Evolutionary conservation across 352 stramenopile genomes (phyloP).

Genomic region (Phytophthora pistaciae): DNA sequence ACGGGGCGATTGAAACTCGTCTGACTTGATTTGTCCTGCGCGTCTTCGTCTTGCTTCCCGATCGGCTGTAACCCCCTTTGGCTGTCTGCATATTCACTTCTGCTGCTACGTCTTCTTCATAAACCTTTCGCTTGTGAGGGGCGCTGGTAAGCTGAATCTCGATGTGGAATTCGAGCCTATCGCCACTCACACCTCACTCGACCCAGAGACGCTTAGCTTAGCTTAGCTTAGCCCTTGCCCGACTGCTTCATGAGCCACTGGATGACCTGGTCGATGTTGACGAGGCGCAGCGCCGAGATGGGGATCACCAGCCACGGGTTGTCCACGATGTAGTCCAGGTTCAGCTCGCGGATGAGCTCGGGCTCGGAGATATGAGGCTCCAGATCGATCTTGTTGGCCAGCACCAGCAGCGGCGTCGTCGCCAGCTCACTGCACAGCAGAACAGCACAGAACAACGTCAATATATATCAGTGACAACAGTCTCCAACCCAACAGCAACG

Average conservation of each 20-base stretch:
- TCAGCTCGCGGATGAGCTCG: constrained; percentile 94
- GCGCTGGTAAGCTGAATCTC: constrained; percentile 12
- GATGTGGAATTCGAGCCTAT: constrained; percentile 2
- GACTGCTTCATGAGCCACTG: constrained; percentile 97
- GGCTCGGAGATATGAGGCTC: constrained; percentile 93
- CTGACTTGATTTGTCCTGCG: constrained; percentile 18
- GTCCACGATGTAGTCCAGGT: constrained; percentile 99
- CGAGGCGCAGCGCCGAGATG: constrained; percentile 96
- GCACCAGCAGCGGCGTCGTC: constrained; percentile 95
- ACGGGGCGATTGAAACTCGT: constrained; percentile 16
- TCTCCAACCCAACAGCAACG: constrained; percentile 39
- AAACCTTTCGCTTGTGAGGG: constrained; percentile 11
- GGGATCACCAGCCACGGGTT: constrained; percentile 99
- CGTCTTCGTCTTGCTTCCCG: constrained; percentile 7
- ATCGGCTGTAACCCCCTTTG: constrained; percentile 1
- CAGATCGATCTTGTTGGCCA: constrained; percentile 99
- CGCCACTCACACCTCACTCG: constrained; percentile 4
- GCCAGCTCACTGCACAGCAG: constrained; percentile 66
- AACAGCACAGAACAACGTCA: not conserved
- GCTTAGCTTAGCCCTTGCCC: constrained; percentile 78
- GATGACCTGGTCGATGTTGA: constrained; percentile 98
- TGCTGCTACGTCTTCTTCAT: constrained; percentile 24
- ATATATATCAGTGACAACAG: constrained; percentile 6
- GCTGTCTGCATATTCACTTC: constrained; percentile 20
- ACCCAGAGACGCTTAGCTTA: constrained; percentile 10